A percentile compares a stretch with the other conserved stretches of the same genome.
Conservation (phyloP, 1,284 basidiomycete species). For the Ceratobasidium sp. region DNA sequence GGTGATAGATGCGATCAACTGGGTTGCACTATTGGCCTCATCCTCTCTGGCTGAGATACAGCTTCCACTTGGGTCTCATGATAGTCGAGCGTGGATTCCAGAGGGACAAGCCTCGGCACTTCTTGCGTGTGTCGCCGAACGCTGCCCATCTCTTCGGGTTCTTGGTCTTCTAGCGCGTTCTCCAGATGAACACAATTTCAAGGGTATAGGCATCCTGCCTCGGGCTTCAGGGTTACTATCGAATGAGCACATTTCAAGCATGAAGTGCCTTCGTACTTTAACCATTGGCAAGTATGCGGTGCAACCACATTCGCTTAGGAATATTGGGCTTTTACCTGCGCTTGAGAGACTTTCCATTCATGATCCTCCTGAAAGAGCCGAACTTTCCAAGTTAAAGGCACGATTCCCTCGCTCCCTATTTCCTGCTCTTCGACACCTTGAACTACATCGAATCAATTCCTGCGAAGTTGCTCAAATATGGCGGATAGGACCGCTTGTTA, state of each 20-base stretch:
- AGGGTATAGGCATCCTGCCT: not conserved
- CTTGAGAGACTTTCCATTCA: not conserved
- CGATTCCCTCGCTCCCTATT: not conserved
- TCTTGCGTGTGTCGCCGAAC: not conserved
- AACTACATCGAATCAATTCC: not conserved
- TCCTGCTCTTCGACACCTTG: not conserved
- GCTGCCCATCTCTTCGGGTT: not conserved
- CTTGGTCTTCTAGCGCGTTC: not conserved
- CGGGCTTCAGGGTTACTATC: not conserved
- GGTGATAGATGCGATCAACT: not conserved
- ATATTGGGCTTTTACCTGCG: not conserved
- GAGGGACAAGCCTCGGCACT: not conserved
- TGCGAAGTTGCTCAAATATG: not conserved
- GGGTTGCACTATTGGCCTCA: not conserved
- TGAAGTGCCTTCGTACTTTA: conserved; percentile 69
- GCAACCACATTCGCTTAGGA: not conserved
- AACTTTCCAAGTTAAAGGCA: not conserved
- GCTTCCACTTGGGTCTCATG: not conserved
- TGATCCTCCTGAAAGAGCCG: not conserved
- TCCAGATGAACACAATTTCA: not conserved
- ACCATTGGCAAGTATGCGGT: conserved; percentile 55
- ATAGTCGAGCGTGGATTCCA: not conserved
- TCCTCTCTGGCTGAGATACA: not conserved
- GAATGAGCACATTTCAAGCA: not conserved
- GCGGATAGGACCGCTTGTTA: not conserved